Conservation (phyloP, 352 stramenopile genomes). For the Phytophthora nicotianae region DNA sequence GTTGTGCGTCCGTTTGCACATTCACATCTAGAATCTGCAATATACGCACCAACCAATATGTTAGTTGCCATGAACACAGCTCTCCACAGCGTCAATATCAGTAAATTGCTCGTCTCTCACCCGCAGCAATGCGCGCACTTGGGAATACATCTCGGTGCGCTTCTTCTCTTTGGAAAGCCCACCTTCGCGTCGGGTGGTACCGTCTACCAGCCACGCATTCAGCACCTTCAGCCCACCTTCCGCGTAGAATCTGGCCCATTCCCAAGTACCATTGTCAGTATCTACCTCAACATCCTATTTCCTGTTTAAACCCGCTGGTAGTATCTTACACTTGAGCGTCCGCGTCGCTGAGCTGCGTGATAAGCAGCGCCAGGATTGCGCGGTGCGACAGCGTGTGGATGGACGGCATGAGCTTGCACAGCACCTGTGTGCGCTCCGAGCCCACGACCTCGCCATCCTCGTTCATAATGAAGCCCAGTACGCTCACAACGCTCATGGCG, state of each 20-base stretch:
- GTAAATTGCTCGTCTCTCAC: constrained; percentile 30
- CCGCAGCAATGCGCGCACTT: constrained; percentile 74
- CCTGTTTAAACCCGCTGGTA: not conserved
- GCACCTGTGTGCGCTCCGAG: constrained; percentile 72
- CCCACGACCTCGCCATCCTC: constrained; percentile 79
- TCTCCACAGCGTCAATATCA: not conserved
- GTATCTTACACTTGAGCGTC: constrained; percentile 62
- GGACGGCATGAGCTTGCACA: constrained; percentile 85
- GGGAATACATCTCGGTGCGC: constrained; percentile 72
- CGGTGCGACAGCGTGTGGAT: constrained; percentile 83
- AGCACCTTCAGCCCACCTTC: constrained; percentile 77
- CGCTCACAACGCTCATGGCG: constrained; percentile 83
- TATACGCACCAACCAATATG: constrained; percentile 8
- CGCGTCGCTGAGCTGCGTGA: constrained; percentile 68
- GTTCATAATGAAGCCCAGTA: constrained; percentile 84
- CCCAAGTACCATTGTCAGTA: not conserved
- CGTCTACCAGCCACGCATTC: constrained; percentile 73
- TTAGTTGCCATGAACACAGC: constrained; percentile 3
- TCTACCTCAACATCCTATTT: not conserved
- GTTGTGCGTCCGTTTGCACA: constrained; percentile 63
- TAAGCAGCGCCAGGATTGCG: constrained; percentile 77
- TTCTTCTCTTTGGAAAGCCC: constrained; percentile 65
- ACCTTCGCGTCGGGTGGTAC: constrained; percentile 40
- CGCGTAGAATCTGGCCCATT: constrained; percentile 59
- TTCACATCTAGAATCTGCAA: constrained; percentile 71